A percentile compares a stretch with the other conserved stretches of the same genome.
These are phyloP conservation scores for Boletus sp. DNA, from an alignment of 768 basidiomycete species.

Conservation along the genomic window DNA sequence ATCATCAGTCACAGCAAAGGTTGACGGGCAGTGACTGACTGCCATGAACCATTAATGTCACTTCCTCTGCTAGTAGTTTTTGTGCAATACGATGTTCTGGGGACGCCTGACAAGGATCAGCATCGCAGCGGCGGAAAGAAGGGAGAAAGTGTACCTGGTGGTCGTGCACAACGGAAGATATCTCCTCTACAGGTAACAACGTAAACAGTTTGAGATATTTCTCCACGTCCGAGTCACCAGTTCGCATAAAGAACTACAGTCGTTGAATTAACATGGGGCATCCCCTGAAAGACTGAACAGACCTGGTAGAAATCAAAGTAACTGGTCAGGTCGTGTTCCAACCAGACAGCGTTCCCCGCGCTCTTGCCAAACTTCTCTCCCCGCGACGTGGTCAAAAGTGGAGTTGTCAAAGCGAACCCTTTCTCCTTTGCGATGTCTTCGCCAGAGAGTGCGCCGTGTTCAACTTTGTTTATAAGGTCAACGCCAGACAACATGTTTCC, in stretches of 20 bases:
- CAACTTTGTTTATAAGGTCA: conserved; percentile 73
- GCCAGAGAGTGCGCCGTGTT: conserved; percentile 7
- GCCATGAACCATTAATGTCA: conserved; percentile 60
- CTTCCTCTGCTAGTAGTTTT: conserved; percentile 51
- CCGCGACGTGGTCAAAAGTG: conserved; percentile 82
- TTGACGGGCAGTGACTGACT: conserved; percentile 33
- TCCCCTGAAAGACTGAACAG: neutral
- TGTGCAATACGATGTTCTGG: conserved; percentile 49
- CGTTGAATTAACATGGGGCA: neutral
- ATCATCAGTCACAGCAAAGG: neutral
- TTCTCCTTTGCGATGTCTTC: conserved; percentile 22
- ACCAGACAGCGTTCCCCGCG: conserved; percentile 93
- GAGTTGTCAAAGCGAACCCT: conserved; percentile 88
- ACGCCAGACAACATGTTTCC: conserved; percentile 95
- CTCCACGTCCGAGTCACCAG: conserved; percentile 76
- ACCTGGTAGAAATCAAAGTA: conserved; percentile 96
- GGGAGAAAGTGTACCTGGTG: conserved; percentile 49
- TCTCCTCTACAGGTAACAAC: conserved; percentile 57
- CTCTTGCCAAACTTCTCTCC: conserved; percentile 99
- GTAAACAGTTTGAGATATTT: conserved; percentile 83
- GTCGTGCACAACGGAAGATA: conserved; percentile 51
- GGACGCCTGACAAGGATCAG: conserved; percentile 17
- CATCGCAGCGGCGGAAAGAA: neutral
- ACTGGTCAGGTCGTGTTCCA: conserved; percentile 75
- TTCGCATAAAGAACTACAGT: conserved; percentile 82